Base-by-base conservation (phyloP, 2,329 filamentous ascomycete species). In the Juglanconis oblonga region DNA sequence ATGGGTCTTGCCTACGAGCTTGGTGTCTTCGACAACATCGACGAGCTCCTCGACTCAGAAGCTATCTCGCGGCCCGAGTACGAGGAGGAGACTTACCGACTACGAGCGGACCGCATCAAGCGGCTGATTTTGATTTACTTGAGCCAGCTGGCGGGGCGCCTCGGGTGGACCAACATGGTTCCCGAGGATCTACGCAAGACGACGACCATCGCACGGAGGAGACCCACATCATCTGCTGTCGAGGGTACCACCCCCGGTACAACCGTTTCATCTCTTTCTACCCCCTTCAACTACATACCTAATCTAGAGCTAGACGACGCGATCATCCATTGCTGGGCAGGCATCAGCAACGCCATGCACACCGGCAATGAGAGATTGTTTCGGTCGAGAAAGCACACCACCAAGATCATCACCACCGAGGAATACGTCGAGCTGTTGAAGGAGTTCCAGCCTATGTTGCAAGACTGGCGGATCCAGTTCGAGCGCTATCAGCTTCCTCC, bases 131-230 rank as follows among this genome's bases (percentile, higher is more conserved):
- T 97, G 58, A 92, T 97, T 62, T 98, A 98, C 71, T 86, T 96
- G 45, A 94, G 91, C 1, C 93, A 98, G 74, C 88, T 96, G n/a
- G 94, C 92, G 63, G 95, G 94, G 17, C 87, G 95, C 17, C 82
- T 99, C 10, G 93, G 92, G 1, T 91, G 96, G 79, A 96, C 92
- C 0, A 96, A 91, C 55, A 97, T 97, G 91, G 88, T 97, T 2
- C 92, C 93, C 3, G 85, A 87, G 67, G 81, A 81, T 66, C 74
- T 88, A 14, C 79, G 85, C 48, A 81, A 79, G 68, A 81, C 78
- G 45, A 76, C 84, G 65, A 76, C 79, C 7, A 73, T 81, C 32
- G 77, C 77, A 36, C 79, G 81, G 5, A 78, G 80, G 3, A 69
- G 50, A 24, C 47, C 57, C 6, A 42, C 71, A n/a, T 51, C 55